A percentile compares a stretch with the other conserved stretches of the same genome.
Conservation (phyloP, 1,139 yeast genomes). For the Taphrina communis region DNA sequence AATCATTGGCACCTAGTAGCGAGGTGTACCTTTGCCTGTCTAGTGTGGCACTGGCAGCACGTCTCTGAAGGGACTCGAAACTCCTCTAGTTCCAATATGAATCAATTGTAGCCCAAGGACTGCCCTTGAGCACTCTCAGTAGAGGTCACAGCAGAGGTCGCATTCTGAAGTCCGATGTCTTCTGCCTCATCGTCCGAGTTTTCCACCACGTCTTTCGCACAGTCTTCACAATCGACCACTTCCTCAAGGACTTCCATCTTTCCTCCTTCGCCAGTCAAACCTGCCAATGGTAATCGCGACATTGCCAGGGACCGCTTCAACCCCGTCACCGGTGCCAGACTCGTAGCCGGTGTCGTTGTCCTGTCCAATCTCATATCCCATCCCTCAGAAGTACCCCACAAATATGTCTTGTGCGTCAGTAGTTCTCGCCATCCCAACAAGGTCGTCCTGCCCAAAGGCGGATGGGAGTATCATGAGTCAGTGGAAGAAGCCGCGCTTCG, state of each 20-base stretch:
- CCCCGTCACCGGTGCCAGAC: conserved; percentile 65
- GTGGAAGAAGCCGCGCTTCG: conserved; percentile 67
- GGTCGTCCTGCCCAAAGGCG: conserved; percentile 97
- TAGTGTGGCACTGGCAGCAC: conserved; percentile 6
- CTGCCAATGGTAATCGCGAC: conserved; percentile 22
- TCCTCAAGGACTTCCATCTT: conserved; percentile 17
- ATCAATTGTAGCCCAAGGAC: conserved; percentile 11
- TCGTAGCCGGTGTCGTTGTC: conserved; percentile 91
- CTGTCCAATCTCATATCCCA: conserved; percentile 62
- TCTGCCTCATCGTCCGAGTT: conserved; percentile 15
- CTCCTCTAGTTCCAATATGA: conserved; percentile 13
- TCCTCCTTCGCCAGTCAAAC: conserved; percentile 33
- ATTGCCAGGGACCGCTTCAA: conserved; percentile 39
- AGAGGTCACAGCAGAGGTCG: neutral
- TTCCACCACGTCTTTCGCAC: conserved; percentile 2
- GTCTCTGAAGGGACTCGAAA: conserved; percentile 5
- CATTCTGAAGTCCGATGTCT: conserved; percentile 5
- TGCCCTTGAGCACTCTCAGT: conserved; percentile 8
- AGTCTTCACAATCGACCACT: conserved; percentile 7
- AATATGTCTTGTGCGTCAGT: conserved; percentile 70
- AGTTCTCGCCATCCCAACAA: conserved; percentile 61
- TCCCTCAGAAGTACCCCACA: conserved; percentile 41
- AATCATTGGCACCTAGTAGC: neutral
- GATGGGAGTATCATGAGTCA: conserved; percentile 85
- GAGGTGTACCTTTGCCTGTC: conserved; percentile 1